Evolutionary conservation across 2,329 filamentous ascomycete species (phyloP).

Genomic region (Penicillium decumbens): DNA sequence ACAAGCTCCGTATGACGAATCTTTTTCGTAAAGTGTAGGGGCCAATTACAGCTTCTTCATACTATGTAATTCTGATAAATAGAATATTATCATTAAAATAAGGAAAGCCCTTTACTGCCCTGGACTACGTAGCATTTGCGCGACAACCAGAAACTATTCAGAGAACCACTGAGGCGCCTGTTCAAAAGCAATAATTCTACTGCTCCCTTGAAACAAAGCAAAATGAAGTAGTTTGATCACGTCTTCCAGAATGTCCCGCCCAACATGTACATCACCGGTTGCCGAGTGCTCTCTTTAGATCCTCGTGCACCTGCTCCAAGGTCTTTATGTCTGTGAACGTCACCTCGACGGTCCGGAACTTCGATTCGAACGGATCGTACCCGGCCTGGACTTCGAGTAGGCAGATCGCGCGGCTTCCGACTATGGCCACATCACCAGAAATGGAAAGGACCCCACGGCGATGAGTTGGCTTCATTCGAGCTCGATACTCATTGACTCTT

Average conservation of each 20-base stretch:
- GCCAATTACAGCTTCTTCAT: no score
- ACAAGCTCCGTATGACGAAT: background rate
- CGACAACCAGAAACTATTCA: no score
- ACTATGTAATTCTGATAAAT: no score
- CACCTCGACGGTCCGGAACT: slow-evolving; percentile 31
- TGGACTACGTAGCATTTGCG: no score
- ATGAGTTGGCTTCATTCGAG: slow-evolving; percentile 19
- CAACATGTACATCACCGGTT: slow-evolving; percentile 2
- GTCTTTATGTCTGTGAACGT: slow-evolving; percentile 30
- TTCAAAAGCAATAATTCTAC: background rate
- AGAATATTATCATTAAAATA: no score
- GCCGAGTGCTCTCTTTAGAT: slow-evolving; percentile 23
- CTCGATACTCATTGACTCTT: slow-evolving; percentile 25
- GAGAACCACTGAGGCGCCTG: background rate
- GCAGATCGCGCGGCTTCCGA: slow-evolving; percentile 33
- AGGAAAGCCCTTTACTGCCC: no score
- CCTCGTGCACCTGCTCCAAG: slow-evolving; percentile 11
- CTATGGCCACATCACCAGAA: slow-evolving; percentile 32
- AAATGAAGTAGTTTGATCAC: background rate
- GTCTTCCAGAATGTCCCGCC: no score
- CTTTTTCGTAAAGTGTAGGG: no score
- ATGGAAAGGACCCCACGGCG: slow-evolving; percentile 34
- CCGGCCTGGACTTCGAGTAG: slow-evolving; percentile 35
- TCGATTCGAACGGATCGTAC: slow-evolving; percentile 31
- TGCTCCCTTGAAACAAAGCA: background rate